phyloP scores from a whole-genome alignment of 1,284 basidiomycete genomes.

The Trichosporon ovoides region DNA sequence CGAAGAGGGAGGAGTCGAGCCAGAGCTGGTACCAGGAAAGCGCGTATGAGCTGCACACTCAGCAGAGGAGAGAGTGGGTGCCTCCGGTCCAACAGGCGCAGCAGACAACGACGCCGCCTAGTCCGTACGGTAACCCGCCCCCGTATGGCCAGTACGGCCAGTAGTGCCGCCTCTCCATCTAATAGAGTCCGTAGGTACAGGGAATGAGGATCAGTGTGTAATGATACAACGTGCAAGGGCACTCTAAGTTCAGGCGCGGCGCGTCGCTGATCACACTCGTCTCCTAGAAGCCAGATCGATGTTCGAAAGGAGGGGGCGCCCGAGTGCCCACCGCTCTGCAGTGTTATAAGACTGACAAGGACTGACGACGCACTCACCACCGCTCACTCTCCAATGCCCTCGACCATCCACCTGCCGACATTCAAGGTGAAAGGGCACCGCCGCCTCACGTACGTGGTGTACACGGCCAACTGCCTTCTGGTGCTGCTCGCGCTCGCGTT shows the following conservation, averaged over 20 bases:
- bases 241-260: too few species aligned
- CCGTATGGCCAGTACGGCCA: background rate
- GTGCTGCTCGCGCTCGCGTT: background rate
- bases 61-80: background rate
- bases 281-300: background rate
- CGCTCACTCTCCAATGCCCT: too few species aligned
- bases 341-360: too few species aligned
- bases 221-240: background rate
- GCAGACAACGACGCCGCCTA: background rate
- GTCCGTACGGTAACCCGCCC: background rate
- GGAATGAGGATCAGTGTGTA: too few species aligned
- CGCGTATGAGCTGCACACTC: background rate
- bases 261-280: too few species aligned
- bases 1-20: background rate
- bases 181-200: too few species aligned
- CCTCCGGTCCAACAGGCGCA: background rate
- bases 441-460: background rate
- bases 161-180: too few species aligned
- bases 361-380: background rate
- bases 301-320: background rate
- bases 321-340: background rate
- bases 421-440: background rate
- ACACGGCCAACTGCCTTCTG: background rate
- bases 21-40: slow-evolving; percentile 4
- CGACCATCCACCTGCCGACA: background rate